A percentile compares a stretch with the other conserved stretches of the same genome.
These are phyloP conservation scores for Leccinum longicurvipes DNA, from an alignment of 768 basidiomycete species.

Conservation along the genomic window DNA sequence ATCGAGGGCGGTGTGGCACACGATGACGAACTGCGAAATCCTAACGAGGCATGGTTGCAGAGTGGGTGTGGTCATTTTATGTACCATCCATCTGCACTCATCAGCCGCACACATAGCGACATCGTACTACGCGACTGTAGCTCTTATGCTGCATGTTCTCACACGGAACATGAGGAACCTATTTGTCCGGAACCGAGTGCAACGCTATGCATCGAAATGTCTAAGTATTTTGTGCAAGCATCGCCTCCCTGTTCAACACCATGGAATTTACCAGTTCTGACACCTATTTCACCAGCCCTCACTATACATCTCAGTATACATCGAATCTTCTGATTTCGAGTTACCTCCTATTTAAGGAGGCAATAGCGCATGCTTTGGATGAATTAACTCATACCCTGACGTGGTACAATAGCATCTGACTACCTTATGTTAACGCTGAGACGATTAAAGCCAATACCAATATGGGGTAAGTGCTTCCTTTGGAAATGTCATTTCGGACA, in stretches of 20 bases:
- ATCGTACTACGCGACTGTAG: too few species aligned
- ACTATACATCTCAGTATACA: conserved; percentile 4
- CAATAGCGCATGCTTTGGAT: background rate
- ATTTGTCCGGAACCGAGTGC: background rate
- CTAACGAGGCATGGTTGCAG: too few species aligned
- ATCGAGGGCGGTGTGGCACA: too few species aligned
- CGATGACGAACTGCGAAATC: too few species aligned
- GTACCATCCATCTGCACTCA: conserved; percentile 8
- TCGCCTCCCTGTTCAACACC: background rate
- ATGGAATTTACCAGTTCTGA: background rate
- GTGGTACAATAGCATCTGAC: conserved; percentile 4
- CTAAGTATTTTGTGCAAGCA: conserved; percentile 18
- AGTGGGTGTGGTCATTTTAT: too few species aligned
- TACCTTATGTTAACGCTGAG: conserved; percentile 27
- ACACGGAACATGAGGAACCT: background rate
- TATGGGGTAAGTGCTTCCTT: conserved; percentile 24
- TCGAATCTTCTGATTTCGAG: conserved; percentile 6
- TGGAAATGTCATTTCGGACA: background rate
- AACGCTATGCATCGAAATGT: conserved; percentile 2
- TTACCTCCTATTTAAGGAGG: background rate
- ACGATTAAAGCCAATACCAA: conserved; percentile 31
- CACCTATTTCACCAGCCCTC: background rate
- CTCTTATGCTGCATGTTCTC: background rate
- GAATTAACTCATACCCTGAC: background rate
- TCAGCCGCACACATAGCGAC: background rate